These are phyloP conservation scores for Fistulinella prunicolor DNA, from an alignment of 768 basidiomycete species.

Conservation along the genomic window DNA sequence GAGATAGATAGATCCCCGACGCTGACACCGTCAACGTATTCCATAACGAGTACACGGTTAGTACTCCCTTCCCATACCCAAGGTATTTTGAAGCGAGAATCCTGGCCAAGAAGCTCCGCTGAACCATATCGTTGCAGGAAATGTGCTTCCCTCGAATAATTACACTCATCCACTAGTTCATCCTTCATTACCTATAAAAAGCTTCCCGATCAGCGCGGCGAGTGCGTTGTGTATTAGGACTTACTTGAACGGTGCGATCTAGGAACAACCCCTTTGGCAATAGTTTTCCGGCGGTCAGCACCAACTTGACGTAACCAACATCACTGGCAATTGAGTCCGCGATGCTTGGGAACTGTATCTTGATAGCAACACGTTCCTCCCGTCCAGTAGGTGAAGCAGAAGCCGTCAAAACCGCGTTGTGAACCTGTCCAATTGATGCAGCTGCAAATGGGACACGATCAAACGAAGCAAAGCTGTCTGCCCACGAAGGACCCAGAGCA, in stretches of 20 bases:
- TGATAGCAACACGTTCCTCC: slow-evolving; percentile 67
- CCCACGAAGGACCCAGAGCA: slow-evolving; percentile 80
- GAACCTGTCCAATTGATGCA: slow-evolving; percentile 97
- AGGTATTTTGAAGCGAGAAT: slow-evolving; percentile 76
- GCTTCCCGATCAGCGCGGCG: background rate
- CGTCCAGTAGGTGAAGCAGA: slow-evolving; percentile 50
- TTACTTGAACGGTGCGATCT: slow-evolving; percentile 77
- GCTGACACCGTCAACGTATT: slow-evolving; percentile 74
- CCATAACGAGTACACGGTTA: slow-evolving; percentile 84
- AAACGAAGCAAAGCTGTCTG: slow-evolving; percentile 66
- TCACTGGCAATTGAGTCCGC: slow-evolving; percentile 84
- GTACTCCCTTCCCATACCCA: slow-evolving; percentile 85
- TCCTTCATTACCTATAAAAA: slow-evolving; percentile 73
- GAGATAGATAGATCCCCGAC: slow-evolving; percentile 63
- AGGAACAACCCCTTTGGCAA: slow-evolving; percentile 89
- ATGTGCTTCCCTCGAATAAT: slow-evolving; percentile 81
- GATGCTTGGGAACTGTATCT: slow-evolving; percentile 96
- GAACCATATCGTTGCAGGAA: slow-evolving; percentile 62
- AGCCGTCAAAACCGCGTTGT: slow-evolving; percentile 62
- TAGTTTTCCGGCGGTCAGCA: slow-evolving; percentile 76
- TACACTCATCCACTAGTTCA: slow-evolving; percentile 90
- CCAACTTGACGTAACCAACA: slow-evolving; percentile 76
- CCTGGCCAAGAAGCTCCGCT: slow-evolving; percentile 47
- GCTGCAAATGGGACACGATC: slow-evolving; percentile 88
- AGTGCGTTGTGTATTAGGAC: background rate